A percentile compares a stretch with the other conserved stretches of the same genome.
These are phyloP conservation scores for Pythium plurisporium DNA, from an alignment of 352 stramenopile genomes.

Conservation along the genomic window DNA sequence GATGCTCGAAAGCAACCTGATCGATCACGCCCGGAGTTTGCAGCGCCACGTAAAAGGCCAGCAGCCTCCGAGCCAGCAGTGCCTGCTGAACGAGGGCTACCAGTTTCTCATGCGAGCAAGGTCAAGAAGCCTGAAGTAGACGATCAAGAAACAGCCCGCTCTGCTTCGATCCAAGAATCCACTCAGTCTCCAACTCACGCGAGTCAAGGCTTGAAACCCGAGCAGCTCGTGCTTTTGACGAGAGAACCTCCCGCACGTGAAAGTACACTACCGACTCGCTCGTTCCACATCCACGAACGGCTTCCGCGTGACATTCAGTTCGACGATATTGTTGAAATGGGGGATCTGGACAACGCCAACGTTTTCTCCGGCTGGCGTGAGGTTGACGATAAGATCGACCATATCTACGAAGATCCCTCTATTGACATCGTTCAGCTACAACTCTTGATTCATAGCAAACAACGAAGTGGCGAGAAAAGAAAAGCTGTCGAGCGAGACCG, in stretches of 20 bases:
- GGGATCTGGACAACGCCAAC: background rate
- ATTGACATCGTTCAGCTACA: conserved; percentile 46
- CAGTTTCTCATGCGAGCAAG: background rate
- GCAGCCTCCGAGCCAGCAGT: background rate
- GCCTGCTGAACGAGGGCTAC: background rate
- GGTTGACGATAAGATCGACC: conserved; percentile 49
- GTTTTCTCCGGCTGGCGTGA: conserved; percentile 24
- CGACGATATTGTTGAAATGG: background rate
- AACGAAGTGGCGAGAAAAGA: conserved; percentile 25
- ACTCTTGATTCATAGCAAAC: conserved; percentile 29
- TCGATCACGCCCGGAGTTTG: background rate
- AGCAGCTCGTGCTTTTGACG: background rate
- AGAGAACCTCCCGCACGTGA: background rate
- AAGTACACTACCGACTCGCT: background rate
- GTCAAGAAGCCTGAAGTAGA: background rate
- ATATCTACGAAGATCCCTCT: conserved; percentile 52
- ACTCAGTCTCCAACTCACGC: background rate
- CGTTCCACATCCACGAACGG: conserved; percentile 10
- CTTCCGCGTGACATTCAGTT: background rate
- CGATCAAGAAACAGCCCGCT: background rate
- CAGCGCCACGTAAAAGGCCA: background rate
- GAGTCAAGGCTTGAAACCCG: background rate
- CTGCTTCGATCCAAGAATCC: background rate
- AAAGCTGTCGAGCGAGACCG: conserved; percentile 42
- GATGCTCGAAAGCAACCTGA: background rate